Evolutionary conservation across 495 filamentous ascomycete species (phyloP).

Genomic region (Staphylotrichum longicolle): DNA sequence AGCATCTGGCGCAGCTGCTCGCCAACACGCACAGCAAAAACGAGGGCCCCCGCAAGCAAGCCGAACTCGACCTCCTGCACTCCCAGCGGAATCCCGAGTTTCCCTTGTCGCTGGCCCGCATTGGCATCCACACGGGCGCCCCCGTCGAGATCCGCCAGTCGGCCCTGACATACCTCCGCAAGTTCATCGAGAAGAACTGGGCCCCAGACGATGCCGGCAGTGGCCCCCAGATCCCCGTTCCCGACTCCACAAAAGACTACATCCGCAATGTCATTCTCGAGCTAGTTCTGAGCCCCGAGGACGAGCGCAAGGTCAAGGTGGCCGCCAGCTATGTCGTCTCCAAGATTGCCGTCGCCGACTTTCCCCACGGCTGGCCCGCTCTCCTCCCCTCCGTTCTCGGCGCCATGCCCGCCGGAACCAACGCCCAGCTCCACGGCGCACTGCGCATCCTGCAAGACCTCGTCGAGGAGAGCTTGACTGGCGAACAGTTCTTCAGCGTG

Average conservation of each 20-base stretch:
- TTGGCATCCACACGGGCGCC: constrained; percentile 70
- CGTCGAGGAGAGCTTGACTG: constrained; percentile 87
- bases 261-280: constrained; percentile 68
- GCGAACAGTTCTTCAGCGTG: constrained; percentile 88
- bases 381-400: constrained; percentile 78
- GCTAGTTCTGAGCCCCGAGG: constrained; percentile 69
- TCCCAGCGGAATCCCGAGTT: constrained; percentile 65
- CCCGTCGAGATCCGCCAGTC: constrained; percentile 75
- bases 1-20: constrained; percentile 76
- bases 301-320: constrained; percentile 79
- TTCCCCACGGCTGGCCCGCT: constrained; percentile 87
- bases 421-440: constrained; percentile 81
- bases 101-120: constrained; percentile 71
- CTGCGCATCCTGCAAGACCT: constrained; percentile 84
- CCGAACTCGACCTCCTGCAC: constrained; percentile 71
- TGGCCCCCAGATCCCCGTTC: constrained; percentile 63
- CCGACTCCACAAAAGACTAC: constrained; percentile 67
- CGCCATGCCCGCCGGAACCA: constrained; percentile 67
- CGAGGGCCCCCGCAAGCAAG: constrained; percentile 69
- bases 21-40: constrained; percentile 71
- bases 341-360: constrained; percentile 92
- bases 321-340: constrained; percentile 81
- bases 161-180: constrained; percentile 74
- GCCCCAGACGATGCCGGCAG: constrained; percentile 54
- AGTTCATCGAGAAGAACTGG: constrained; percentile 80